Percentiles rank a stretch among this genome's conserved stretches.
Conservation (phyloP, 805 yeast genomes). For the Metschnikowia sp. region DNA sequence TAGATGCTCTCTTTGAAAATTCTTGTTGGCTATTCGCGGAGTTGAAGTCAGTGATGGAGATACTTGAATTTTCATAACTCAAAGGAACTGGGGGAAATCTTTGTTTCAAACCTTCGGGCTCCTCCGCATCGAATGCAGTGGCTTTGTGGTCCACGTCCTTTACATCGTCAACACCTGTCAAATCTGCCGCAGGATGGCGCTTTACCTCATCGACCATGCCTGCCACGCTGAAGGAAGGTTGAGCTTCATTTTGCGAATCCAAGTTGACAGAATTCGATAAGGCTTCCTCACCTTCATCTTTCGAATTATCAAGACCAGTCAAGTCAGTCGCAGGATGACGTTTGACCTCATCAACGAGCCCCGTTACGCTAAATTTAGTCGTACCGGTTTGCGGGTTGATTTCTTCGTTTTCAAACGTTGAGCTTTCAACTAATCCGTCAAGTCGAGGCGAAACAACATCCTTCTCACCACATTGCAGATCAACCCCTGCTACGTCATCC, state of each 20-base stretch:
- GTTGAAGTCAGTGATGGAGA: background rate
- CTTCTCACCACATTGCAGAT: too few species aligned
- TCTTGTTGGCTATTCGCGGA: background rate
- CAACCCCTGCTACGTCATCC: too few species aligned
- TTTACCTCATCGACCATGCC: conserved; percentile 23
- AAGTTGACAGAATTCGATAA: background rate
- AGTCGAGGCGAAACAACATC: too few species aligned
- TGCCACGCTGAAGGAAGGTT: background rate
- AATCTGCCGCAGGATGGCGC: conserved; percentile 24
- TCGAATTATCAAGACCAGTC: conserved; percentile 22
- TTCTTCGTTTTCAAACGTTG: background rate
- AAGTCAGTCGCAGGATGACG: conserved; percentile 25
- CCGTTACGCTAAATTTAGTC: conserved; percentile 1
- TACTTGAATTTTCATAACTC: conserved; percentile 17
- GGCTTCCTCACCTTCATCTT: background rate
- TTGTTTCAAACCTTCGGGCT: conserved; percentile 9
- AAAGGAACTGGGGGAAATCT: conserved; percentile 35
- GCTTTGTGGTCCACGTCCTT: conserved; percentile 14
- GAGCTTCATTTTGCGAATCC: background rate
- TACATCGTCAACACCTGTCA: conserved; percentile 26
- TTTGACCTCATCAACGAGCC: conserved; percentile 23
- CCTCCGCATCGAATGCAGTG: background rate
- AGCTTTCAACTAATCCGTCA: background rate
- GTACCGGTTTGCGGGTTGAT: background rate
- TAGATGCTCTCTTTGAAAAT: conserved; percentile 14